A percentile compares a stretch with the other conserved stretches of the same genome.
phyloP scores from a whole-genome alignment of 192 early-diverging fungal species.

The Coemansia sp. region DNA sequence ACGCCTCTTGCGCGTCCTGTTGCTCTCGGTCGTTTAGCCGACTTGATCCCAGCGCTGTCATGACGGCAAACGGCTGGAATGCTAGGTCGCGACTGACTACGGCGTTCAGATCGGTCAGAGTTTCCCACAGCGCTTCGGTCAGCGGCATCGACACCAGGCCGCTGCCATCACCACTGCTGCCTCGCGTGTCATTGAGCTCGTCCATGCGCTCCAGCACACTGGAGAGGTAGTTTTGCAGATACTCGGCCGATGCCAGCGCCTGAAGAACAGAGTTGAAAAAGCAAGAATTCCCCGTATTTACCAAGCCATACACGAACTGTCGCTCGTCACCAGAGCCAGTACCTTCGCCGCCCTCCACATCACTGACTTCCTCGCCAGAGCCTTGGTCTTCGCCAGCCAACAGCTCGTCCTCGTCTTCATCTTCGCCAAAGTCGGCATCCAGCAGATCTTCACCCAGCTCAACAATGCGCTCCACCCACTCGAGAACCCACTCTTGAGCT shows the following conservation, averaged over 20 bases:
- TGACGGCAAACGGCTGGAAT: slow-evolving; percentile 63
- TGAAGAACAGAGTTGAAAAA: slow-evolving; percentile 92
- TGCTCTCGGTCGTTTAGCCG: slow-evolving; percentile 68
- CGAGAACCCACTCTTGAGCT: slow-evolving; percentile 45
- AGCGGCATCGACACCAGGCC: slow-evolving; percentile 45
- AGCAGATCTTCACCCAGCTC: slow-evolving; percentile 52
- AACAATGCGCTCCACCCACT: slow-evolving; percentile 47
- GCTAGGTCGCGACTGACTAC: slow-evolving; percentile 45
- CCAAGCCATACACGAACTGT: slow-evolving; percentile 66
- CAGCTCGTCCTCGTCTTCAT: slow-evolving; percentile 44
- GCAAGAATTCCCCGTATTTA: slow-evolving; percentile 91
- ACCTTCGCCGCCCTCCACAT: slow-evolving; percentile 14
- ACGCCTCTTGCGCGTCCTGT: slow-evolving; percentile 89
- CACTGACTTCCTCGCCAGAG: slow-evolving; percentile 32
- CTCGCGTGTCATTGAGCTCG: slow-evolving; percentile 39
- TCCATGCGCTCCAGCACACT: slow-evolving; percentile 52
- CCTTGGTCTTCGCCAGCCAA: slow-evolving; percentile 23
- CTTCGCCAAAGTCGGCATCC: slow-evolving; percentile 39
- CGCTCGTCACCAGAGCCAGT: slow-evolving; percentile 20
- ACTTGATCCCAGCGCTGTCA: slow-evolving; percentile 59
- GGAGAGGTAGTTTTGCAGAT: slow-evolving; percentile 48
- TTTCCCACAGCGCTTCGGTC: slow-evolving; percentile 55
- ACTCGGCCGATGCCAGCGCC: slow-evolving; percentile 58
- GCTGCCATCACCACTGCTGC: neutral
- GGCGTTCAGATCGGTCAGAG: slow-evolving; percentile 52